These are phyloP conservation scores for Nymphaea colorata DNA, from an alignment of 164 flowering plant genomes.

Conservation along the genomic window DNA sequence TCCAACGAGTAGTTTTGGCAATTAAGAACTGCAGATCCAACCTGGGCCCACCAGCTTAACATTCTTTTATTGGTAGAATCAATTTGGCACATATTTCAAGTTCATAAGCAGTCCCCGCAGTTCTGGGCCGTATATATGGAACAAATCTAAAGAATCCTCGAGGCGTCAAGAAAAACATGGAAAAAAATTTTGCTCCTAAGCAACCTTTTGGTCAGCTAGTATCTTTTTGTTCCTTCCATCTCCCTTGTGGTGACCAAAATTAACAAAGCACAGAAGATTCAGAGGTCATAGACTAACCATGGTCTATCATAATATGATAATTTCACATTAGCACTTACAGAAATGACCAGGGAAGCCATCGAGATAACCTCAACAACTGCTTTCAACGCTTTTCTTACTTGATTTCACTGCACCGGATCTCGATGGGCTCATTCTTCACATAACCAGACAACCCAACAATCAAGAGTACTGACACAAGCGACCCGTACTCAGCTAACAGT, in stretches of 20 bases:
- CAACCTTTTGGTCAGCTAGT: not conserved
- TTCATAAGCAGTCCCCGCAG: no score
- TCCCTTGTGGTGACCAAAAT: not conserved
- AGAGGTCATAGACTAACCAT: no score
- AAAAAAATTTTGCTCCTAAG: not conserved
- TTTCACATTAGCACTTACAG: no score
- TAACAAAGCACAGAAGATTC: not conserved
- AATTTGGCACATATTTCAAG: no score
- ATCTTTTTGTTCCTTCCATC: no score
- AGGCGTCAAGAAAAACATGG: not conserved
- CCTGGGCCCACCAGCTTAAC: no score
- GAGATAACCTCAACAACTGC: not conserved
- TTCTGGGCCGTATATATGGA: no score
- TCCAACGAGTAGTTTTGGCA: no score
- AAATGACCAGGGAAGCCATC: no score
- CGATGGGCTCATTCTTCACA: slow-evolving; percentile 55
- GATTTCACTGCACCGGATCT: slow-evolving; percentile 56
- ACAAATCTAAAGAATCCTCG: not conserved
- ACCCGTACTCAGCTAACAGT: slow-evolving; percentile 69
- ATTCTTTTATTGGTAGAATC: no score
- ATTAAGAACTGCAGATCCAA: no score
- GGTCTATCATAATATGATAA: no score
- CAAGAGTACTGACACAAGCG: slow-evolving; percentile 60
- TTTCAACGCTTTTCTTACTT: slow-evolving; percentile 73
- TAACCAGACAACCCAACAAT: slow-evolving; percentile 52